Percentiles rank a stretch among this genome's conserved stretches.
phyloP scores from a whole-genome alignment of 805 yeast species.

The Hanseniaspora osmophila region DNA sequence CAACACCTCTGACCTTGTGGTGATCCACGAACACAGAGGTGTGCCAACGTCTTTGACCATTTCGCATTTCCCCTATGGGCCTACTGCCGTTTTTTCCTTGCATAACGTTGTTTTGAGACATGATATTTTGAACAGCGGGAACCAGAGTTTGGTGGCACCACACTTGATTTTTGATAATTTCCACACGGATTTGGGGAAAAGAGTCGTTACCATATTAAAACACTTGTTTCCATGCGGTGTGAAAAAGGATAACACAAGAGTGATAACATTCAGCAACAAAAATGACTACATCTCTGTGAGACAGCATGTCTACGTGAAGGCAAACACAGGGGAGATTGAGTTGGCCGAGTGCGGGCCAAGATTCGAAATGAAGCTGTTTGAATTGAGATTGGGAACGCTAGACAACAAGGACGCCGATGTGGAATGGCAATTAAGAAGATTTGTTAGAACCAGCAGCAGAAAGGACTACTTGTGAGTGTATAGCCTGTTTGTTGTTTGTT shows the following conservation, averaged over 20 bases:
- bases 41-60: slow-evolving; percentile 88
- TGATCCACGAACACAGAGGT: slow-evolving; percentile 95
- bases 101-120: slow-evolving; percentile 92
- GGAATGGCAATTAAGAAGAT: slow-evolving; percentile 93
- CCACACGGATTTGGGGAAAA: slow-evolving; percentile 61
- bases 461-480: slow-evolving; percentile 70
- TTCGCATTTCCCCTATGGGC: slow-evolving; percentile 96
- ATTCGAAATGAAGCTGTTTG: slow-evolving; percentile 89
- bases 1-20: slow-evolving; percentile 69
- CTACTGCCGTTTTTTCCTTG: slow-evolving; percentile 83
- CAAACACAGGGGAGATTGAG: slow-evolving; percentile 69
- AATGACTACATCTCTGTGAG: slow-evolving; percentile 90
- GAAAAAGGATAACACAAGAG: slow-evolving; percentile 76
- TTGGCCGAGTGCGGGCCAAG: slow-evolving; percentile 97
- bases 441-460: slow-evolving; percentile 88
- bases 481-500: not conserved
- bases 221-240: slow-evolving; percentile 96
- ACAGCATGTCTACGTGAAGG: slow-evolving; percentile 86
- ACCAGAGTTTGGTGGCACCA: slow-evolving; percentile 83
- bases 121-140: slow-evolving; percentile 75
- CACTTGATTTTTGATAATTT: slow-evolving; percentile 89
- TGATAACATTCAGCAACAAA: slow-evolving; percentile 79
- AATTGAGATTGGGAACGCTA: slow-evolving; percentile 74
- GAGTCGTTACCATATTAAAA: slow-evolving; percentile 68
- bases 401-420: slow-evolving; percentile 94